Percentiles rank a stretch among this genome's conserved stretches.
Evolutionary conservation across 345 rosid species (phyloP).

Genomic region (Salix brachista): DNA sequence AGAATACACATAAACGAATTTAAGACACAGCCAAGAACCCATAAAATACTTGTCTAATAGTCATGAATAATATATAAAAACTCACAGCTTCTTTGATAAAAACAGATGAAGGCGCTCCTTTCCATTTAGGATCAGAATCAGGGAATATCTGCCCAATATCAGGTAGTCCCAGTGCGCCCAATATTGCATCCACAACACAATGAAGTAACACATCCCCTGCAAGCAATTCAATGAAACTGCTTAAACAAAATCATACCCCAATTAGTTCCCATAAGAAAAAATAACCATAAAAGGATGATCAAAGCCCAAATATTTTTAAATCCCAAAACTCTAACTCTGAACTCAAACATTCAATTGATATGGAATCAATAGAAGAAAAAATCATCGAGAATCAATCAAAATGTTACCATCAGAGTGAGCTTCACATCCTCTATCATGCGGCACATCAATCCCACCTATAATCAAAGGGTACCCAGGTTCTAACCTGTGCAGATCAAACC

Average conservation of each 20-base stretch:
- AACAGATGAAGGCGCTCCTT: conserved; percentile 89
- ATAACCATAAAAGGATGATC: not conserved
- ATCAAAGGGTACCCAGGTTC: conserved; percentile 96
- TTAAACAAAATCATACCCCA: not conserved
- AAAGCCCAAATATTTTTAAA: not conserved
- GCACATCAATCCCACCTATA: conserved; percentile 86
- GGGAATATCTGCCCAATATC: conserved; percentile 99
- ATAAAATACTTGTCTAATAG: not conserved
- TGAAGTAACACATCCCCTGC: conserved; percentile 97
- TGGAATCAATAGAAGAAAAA: not conserved
- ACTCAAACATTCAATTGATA: not conserved
- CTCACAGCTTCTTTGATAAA: conserved; percentile 96
- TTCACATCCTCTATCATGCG: conserved; percentile 95
- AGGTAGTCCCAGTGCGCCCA: conserved; percentile 95
- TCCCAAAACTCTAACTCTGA: not conserved
- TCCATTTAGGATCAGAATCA: conserved; percentile 91
- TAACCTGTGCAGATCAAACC: conserved; percentile 87
- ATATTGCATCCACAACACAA: conserved; percentile 94
- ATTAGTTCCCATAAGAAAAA: not conserved
- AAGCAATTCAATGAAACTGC: not conserved
- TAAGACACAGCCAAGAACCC: not conserved
- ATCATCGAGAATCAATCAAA: not conserved
- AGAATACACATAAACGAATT: not conserved
- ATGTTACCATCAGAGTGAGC: conserved; percentile 96
- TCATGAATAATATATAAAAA: not conserved